Conservation (phyloP, 345 rosid genomes). For the Eucalyptus regnans region DNA sequence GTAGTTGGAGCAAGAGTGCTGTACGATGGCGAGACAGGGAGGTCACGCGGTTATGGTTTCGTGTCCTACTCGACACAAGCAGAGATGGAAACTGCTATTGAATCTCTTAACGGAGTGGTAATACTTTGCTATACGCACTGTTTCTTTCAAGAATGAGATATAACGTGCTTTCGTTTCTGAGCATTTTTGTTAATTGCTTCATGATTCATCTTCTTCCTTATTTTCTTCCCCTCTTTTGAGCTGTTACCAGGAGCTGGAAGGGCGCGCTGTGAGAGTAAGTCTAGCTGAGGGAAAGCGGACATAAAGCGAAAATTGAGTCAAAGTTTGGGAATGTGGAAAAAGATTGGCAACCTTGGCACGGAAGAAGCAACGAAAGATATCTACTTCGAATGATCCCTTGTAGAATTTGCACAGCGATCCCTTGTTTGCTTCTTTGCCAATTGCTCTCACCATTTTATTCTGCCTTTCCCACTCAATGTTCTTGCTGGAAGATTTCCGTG, state of each 20-base stretch:
- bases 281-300: conserved; percentile 59
- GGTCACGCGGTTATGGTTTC: conserved; percentile 76
- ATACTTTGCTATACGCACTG: neutral
- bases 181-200: neutral
- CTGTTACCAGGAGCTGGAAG: conserved; percentile 49
- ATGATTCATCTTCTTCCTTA: neutral
- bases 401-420: neutral
- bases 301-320: neutral
- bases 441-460: neutral
- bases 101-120: conserved; percentile 63
- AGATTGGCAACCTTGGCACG: neutral
- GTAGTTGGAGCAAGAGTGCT: conserved; percentile 86
- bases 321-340: neutral
- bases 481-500: neutral
- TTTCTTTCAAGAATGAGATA: neutral
- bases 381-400: neutral
- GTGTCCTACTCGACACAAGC: conserved; percentile 48
- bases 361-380: neutral
- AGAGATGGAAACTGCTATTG: conserved; percentile 78
- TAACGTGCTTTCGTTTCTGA: neutral
- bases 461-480: neutral
- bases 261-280: conserved; percentile 65
- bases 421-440: neutral
- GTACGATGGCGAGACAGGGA: conserved; percentile 78
- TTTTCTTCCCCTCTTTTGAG: neutral